Conservation (phyloP, 176 grass and related monocot genomes). For the Areca catechu region DNA sequence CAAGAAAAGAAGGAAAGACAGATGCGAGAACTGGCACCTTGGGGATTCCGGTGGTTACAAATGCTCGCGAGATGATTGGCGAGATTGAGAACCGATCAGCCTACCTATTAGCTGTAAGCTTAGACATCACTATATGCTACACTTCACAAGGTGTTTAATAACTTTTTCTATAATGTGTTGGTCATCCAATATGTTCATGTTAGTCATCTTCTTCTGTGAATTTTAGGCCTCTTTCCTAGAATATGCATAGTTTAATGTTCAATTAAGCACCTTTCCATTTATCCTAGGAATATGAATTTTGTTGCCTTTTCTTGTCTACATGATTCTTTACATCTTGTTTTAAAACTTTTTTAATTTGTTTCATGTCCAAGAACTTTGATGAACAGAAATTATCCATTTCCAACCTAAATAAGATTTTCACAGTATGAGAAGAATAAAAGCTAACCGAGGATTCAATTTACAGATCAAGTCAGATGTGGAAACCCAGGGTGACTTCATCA, state of each 20-base stretch:
- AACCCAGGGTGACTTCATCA: conserved; percentile 78
- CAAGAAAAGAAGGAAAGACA: conserved; percentile 69
- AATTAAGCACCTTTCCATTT: too few species aligned
- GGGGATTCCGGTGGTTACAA: conserved; percentile 40
- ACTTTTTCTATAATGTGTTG: neutral
- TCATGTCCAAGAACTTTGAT: too few species aligned
- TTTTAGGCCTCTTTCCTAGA: too few species aligned
- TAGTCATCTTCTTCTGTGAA: too few species aligned
- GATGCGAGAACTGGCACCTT: conserved; percentile 50
- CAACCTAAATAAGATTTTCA: too few species aligned
- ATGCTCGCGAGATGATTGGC: conserved; percentile 81
- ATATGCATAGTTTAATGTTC: too few species aligned
- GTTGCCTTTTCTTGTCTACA: too few species aligned
- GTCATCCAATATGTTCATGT: too few species aligned
- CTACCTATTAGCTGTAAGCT: conserved; percentile 88
- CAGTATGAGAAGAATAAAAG: neutral
- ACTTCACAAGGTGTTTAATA: neutral
- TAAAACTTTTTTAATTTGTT: too few species aligned
- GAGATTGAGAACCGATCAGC: conserved; percentile 96
- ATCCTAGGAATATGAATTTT: too few species aligned
- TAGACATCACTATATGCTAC: neutral
- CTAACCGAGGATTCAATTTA: conserved; percentile 13
- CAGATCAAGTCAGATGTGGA: conserved; percentile 99
- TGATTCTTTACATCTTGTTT: too few species aligned
- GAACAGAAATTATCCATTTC: too few species aligned